These are phyloP conservation scores for Drechslerella stenobrocha DNA, from an alignment of 2,329 filamentous ascomycete genomes.

Conservation along the genomic window DNA sequence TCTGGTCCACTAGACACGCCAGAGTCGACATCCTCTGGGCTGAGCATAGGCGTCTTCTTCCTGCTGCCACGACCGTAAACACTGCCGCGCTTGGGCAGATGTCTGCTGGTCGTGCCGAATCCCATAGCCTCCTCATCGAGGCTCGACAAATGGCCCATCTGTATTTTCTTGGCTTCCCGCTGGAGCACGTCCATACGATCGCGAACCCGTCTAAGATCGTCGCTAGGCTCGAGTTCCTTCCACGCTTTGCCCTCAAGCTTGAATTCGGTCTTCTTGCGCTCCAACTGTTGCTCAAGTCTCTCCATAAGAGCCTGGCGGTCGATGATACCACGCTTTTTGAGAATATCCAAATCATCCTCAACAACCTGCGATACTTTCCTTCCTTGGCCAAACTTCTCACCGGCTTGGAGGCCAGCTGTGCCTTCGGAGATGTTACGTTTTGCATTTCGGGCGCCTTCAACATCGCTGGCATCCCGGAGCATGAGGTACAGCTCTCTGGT, in stretches of 20 bases:
- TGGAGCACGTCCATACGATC: slow-evolving; percentile 82
- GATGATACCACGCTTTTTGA: slow-evolving; percentile 85
- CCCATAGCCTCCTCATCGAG: slow-evolving; percentile 42
- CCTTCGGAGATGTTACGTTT: slow-evolving; percentile 43
- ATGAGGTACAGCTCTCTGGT: slow-evolving; percentile 96
- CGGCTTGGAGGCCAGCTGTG: slow-evolving; percentile 31
- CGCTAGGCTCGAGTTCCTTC: slow-evolving; percentile 84
- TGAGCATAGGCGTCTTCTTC: slow-evolving; percentile 25
- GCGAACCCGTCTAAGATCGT: slow-evolving; percentile 84
- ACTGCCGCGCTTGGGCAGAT: slow-evolving; percentile 56
- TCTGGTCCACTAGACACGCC: slow-evolving; percentile 54
- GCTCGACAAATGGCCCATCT: slow-evolving; percentile 49
- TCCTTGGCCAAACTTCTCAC: slow-evolving; percentile 61
- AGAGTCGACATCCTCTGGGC: slow-evolving; percentile 21
- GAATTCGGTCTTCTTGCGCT: slow-evolving; percentile 95
- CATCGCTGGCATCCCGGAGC: slow-evolving; percentile 95
- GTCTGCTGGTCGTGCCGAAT: slow-evolving; percentile 67
- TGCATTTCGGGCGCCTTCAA: slow-evolving; percentile 72
- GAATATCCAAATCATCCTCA: slow-evolving; percentile 65
- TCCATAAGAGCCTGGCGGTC: slow-evolving; percentile 92
- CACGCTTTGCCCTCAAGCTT: slow-evolving; percentile 93
- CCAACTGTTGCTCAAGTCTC: slow-evolving; percentile 89
- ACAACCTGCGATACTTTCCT: slow-evolving; percentile 57
- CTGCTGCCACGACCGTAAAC: slow-evolving; percentile 15
- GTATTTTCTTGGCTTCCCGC: slow-evolving; percentile 50